phyloP scores from a whole-genome alignment of 2,329 filamentous ascomycete species.

The Rasamsonia emersonii region DNA sequence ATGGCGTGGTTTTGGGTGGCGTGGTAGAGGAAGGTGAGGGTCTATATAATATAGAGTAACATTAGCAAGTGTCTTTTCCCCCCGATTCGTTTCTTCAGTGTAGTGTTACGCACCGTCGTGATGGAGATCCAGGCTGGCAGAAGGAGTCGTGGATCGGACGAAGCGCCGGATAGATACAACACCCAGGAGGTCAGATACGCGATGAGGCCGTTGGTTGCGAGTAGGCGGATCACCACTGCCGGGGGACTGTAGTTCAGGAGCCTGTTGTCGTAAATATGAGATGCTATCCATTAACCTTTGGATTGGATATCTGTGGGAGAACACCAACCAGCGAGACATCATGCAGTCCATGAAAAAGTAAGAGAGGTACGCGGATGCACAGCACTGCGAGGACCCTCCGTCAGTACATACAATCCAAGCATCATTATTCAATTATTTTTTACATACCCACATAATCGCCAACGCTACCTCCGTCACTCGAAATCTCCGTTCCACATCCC shows the following conservation, averaged over 20 bases:
- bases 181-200: slow-evolving; percentile 67
- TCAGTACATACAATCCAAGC: slow-evolving; percentile 11
- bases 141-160: slow-evolving; percentile 60
- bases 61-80: not conserved
- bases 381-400: slow-evolving; percentile 46
- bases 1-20: slow-evolving; percentile 69
- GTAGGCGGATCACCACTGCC: slow-evolving; percentile 69
- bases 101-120: slow-evolving; percentile 50
- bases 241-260: slow-evolving; percentile 72
- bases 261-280: slow-evolving; percentile 39
- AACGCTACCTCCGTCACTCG: slow-evolving; percentile 60
- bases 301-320: slow-evolving; percentile 1
- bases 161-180: slow-evolving; percentile 61
- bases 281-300: slow-evolving; percentile 3
- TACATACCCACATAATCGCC: slow-evolving; percentile 64
- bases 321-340: slow-evolving; percentile 66
- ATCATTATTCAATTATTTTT: no score
- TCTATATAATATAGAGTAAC: slow-evolving; percentile 35
- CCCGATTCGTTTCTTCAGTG: not conserved
- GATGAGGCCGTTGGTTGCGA: slow-evolving; percentile 66
- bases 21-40: slow-evolving; percentile 66
- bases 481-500: slow-evolving; percentile 42
- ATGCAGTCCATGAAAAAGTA: slow-evolving; percentile 80
- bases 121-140: slow-evolving; percentile 72
- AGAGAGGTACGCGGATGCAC: slow-evolving; percentile 66